Conservation (phyloP, 768 basidiomycete genomes). For the Suillus weaverae region DNA sequence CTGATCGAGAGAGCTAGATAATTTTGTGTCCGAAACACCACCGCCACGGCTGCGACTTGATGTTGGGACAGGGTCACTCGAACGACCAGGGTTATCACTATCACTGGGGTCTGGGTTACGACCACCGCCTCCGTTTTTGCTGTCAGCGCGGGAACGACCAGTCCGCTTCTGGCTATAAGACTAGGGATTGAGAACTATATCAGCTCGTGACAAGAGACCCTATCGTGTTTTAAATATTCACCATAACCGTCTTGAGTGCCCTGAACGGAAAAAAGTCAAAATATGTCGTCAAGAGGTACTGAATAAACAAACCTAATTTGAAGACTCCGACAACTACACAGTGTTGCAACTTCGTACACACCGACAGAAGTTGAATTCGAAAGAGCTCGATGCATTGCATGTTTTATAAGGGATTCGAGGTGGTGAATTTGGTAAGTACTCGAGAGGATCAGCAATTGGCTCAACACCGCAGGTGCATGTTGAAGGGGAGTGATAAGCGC, state of each 20-base stretch:
- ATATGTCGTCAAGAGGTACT: constrained; percentile 16
- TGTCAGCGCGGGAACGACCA: constrained; percentile 48
- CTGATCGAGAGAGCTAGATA: constrained; percentile 29
- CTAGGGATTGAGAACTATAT: constrained; percentile 38
- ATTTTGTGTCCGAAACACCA: constrained; percentile 58
- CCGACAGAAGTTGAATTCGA: constrained; percentile 85
- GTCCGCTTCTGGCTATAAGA: constrained; percentile 77
- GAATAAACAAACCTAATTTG: constrained; percentile 73
- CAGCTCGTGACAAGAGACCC: constrained; percentile 12
- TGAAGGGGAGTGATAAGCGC: constrained; percentile 88
- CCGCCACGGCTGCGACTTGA: constrained; percentile 51
- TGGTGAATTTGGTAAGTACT: constrained; percentile 80
- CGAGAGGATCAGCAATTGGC: constrained; percentile 80
- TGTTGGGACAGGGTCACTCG: constrained; percentile 34
- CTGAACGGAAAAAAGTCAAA: constrained; percentile 35
- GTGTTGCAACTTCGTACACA: constrained; percentile 92
- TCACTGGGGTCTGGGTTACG: constrained; percentile 36
- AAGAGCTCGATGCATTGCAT: constrained; percentile 89
- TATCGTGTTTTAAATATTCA: constrained; percentile 32
- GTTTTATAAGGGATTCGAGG: constrained; percentile 79
- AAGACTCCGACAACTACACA: constrained; percentile 84
- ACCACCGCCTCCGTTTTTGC: constrained; percentile 46
- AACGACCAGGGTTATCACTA: constrained; percentile 37
- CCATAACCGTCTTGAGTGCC: constrained; percentile 83
- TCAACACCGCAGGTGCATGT: constrained; percentile 85